phyloP scores from a whole-genome alignment of 176 grass and related monocot species.

The Areca catechu region DNA sequence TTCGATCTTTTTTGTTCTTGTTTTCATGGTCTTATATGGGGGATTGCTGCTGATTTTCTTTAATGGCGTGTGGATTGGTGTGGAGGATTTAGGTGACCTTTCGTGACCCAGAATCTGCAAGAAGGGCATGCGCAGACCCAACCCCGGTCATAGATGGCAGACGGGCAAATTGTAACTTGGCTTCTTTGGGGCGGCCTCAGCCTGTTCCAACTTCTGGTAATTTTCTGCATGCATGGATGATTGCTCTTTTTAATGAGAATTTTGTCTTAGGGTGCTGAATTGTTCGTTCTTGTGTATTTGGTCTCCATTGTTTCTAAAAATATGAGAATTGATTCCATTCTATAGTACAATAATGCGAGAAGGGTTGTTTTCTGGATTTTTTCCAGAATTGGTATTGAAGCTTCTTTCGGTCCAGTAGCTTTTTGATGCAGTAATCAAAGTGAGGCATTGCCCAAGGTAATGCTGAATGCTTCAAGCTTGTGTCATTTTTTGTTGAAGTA shows the following conservation, averaged over 20 bases:
- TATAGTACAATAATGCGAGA: no score
- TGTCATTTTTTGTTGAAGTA: no score
- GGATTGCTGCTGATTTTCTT: neutral
- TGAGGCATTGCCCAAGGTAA: no score
- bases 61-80: slow-evolving; percentile 6
- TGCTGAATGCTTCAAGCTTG: no score
- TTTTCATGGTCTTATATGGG: neutral
- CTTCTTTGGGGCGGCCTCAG: slow-evolving; percentile 72
- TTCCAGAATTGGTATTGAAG: no score
- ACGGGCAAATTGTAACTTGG: slow-evolving; percentile 89
- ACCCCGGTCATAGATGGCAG: slow-evolving; percentile 76
- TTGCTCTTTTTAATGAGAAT: no score
- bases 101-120: slow-evolving; percentile 75
- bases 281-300: neutral
- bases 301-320: neutral
- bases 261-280: neutral
- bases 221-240: neutral
- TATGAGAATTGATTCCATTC: neutral
- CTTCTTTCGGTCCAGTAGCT: no score
- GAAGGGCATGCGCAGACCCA: slow-evolving; percentile 67
- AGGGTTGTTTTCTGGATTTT: no score
- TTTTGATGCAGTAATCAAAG: no score
- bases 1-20: no score
- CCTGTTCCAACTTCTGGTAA: slow-evolving; percentile 35
- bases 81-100: slow-evolving; percentile 60